phyloP scores from a whole-genome alignment of 116 monocot genomes.

The Zostera marina region DNA sequence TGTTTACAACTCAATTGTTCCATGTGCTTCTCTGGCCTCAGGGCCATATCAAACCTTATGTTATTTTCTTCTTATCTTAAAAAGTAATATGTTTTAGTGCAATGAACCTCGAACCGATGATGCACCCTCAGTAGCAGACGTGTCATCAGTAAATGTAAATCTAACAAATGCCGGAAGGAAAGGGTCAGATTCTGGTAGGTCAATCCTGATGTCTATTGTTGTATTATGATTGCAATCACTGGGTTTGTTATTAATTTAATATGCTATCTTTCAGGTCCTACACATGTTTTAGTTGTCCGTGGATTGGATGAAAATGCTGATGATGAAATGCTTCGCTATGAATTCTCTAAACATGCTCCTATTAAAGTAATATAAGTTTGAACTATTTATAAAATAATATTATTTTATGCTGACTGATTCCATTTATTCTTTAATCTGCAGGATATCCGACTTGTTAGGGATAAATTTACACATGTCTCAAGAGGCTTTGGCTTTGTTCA shows the following conservation, averaged over 20 bases:
- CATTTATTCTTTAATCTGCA: constrained; percentile 13
- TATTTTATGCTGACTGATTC: background rate
- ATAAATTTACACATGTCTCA: constrained; percentile 96
- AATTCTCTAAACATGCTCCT: constrained; percentile 95
- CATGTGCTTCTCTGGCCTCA: background rate
- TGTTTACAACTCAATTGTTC: background rate
- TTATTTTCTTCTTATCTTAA: background rate
- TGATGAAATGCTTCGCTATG: constrained; percentile 97
- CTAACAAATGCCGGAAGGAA: constrained; percentile 39
- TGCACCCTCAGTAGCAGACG: constrained; percentile 71
- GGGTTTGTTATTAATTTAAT: background rate
- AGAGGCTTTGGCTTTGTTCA: constrained; percentile 93
- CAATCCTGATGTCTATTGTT: background rate
- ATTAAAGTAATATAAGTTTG: constrained; percentile 35
- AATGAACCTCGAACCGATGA: constrained; percentile 81
- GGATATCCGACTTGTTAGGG: constrained; percentile 92
- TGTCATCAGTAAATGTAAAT: constrained; percentile 22
- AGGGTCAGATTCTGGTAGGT: constrained; percentile 57
- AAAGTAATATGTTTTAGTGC: constrained; percentile 36
- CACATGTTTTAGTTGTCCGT: constrained; percentile 91
- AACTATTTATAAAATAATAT: background rate
- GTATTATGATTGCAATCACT: background rate
- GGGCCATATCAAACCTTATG: background rate
- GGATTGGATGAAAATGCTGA: constrained; percentile 99
- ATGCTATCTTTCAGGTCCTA: constrained; percentile 44